Evolutionary conservation across 2,329 filamentous ascomycete genomes (phyloP).

Genomic region (Fonsecaea nubica): DNA sequence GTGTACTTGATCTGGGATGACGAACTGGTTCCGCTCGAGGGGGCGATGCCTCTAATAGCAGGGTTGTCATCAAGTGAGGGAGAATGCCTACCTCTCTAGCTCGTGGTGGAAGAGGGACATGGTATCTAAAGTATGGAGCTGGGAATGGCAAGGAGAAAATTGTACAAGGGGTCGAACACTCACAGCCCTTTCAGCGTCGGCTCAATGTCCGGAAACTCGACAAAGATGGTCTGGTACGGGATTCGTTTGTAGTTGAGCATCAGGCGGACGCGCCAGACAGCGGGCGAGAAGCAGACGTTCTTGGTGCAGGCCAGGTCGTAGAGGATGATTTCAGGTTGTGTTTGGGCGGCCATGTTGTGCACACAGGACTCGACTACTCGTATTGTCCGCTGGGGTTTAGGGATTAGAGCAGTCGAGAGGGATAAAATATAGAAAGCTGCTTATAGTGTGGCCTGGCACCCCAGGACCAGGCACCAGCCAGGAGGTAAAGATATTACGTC

Average conservation of each 20-base stretch:
- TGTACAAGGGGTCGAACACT: slow-evolving; percentile 34
- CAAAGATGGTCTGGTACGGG: slow-evolving; percentile 51
- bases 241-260: slow-evolving; percentile 55
- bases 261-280: slow-evolving; percentile 53
- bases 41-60: slow-evolving; percentile 40
- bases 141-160: too few species aligned
- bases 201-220: slow-evolving; percentile 54
- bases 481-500: too few species aligned
- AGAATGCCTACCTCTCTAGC: too few species aligned
- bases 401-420: too few species aligned
- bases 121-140: too few species aligned
- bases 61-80: neutral
- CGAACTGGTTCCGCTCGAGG: slow-evolving; percentile 33
- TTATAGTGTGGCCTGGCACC: too few species aligned
- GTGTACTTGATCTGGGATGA: slow-evolving; percentile 46
- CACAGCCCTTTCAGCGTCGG: slow-evolving; percentile 51
- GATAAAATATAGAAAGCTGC: neutral
- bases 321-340: slow-evolving; percentile 48
- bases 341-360: slow-evolving; percentile 39
- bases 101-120: too few species aligned
- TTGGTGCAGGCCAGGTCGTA: slow-evolving; percentile 53
- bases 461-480: too few species aligned
- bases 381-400: too few species aligned
- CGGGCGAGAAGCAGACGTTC: slow-evolving; percentile 52
- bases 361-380: too few species aligned